Conservation (phyloP, 495 filamentous ascomycete genomes). For the Glutinoglossum americanum region DNA sequence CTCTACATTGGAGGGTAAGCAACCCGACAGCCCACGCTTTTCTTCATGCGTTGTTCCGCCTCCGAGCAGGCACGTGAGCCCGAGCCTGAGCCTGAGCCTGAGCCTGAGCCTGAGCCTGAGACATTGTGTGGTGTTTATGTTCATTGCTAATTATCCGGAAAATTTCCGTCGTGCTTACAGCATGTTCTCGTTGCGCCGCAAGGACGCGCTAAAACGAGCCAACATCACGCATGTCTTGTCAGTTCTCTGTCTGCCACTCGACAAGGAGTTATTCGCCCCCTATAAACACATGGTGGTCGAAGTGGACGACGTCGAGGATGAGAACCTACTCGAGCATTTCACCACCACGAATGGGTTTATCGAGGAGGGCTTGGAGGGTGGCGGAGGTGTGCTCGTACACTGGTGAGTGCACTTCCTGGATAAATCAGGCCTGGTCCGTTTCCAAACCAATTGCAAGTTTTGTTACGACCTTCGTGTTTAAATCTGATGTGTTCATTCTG, state of each 20-base stretch:
- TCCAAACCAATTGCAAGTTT: not conserved
- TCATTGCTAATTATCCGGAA: not conserved
- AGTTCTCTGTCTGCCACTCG: constrained; percentile 38
- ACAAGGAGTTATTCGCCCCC: constrained; percentile 27
- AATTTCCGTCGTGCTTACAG: constrained; percentile 19
- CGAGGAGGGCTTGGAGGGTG: constrained; percentile 43
- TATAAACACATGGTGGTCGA: constrained; percentile 59
- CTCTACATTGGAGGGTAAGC: constrained; percentile 72
- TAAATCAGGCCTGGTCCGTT: not conserved
- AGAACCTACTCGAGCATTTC: constrained; percentile 67
- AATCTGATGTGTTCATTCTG: too few relatives aligned
- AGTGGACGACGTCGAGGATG: constrained; percentile 71
- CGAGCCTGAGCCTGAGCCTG: too few relatives aligned
- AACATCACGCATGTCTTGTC: constrained; percentile 88
- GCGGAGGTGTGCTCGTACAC: constrained; percentile 49
- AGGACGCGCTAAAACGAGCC: constrained; percentile 38
- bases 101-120: not conserved
- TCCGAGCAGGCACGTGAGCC: not conserved
- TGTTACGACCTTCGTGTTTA: too few relatives aligned
- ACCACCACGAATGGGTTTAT: constrained; percentile 61
- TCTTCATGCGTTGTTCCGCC: not conserved
- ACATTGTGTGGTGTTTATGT: not conserved
- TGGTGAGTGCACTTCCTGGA: constrained; percentile 27
- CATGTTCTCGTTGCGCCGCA: constrained; percentile 51
- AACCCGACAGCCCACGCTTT: not conserved